Evolutionary conservation across 2,329 filamentous ascomycete species (phyloP).

Genomic region (Trichoderma afroharzianum): DNA sequence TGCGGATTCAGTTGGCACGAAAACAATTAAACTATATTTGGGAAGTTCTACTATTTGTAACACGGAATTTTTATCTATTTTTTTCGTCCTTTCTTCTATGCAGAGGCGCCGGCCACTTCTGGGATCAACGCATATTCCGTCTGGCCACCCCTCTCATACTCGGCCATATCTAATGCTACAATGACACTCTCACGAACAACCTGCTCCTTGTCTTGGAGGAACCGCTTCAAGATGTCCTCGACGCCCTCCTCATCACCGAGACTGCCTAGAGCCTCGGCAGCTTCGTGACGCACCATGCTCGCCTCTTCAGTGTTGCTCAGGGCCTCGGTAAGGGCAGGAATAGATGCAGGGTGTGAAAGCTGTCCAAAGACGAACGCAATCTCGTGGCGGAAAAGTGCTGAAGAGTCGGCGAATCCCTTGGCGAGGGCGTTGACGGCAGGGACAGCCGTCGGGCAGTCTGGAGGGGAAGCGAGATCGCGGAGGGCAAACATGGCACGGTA

Average conservation of each 20-base stretch:
- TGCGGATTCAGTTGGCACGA: slow-evolving; percentile 63
- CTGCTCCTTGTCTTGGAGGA: slow-evolving; percentile 84
- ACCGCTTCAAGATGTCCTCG: slow-evolving; percentile 76
- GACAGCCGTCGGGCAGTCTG: slow-evolving; percentile 82
- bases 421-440: slow-evolving; percentile 85
- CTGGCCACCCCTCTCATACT: slow-evolving; percentile 87
- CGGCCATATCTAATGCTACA: slow-evolving; percentile 96
- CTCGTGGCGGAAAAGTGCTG: slow-evolving; percentile 93
- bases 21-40: slow-evolving; percentile 50
- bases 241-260: slow-evolving; percentile 92
- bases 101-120: slow-evolving; percentile 46
- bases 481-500: slow-evolving; percentile 98
- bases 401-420: slow-evolving; percentile 78
- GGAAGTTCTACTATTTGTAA: slow-evolving; percentile 2
- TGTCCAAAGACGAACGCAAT: slow-evolving; percentile 98
- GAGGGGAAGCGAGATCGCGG: slow-evolving; percentile 89
- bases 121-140: slow-evolving; percentile 91
- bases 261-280: slow-evolving; percentile 91
- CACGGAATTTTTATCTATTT: not conserved
- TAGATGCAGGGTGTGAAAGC: slow-evolving; percentile 92
- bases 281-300: slow-evolving; percentile 97
- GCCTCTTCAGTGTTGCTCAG: slow-evolving; percentile 77
- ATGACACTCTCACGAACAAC: slow-evolving; percentile 93
- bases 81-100: slow-evolving; percentile 28
- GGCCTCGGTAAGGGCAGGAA: slow-evolving; percentile 77